phyloP scores from a whole-genome alignment of 345 rosid species.

The Rhodamnia rubescens region DNA sequence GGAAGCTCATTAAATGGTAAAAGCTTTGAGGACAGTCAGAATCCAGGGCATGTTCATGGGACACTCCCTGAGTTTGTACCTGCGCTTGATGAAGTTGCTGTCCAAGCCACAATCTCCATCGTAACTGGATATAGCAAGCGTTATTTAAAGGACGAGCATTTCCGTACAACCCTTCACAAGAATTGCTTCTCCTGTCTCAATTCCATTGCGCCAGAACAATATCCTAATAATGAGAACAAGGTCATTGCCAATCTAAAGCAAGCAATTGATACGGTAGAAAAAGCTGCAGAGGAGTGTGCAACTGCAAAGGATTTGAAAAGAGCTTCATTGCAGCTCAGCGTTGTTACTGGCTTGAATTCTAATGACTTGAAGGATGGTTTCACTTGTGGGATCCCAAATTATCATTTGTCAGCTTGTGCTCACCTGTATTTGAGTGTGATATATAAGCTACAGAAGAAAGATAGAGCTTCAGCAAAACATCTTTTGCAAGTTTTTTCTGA shows the following conservation, averaged over 20 bases:
- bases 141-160: conserved; percentile 31
- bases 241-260: conserved; percentile 33
- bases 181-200: conserved; percentile 34
- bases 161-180: conserved; percentile 18
- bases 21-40: conserved; percentile 7
- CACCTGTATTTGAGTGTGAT: conserved; percentile 48
- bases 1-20: conserved; percentile 15
- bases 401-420: conserved; percentile 48
- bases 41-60: conserved; percentile 4
- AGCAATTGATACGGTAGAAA: conserved; percentile 37
- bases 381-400: conserved; percentile 32
- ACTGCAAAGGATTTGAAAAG: conserved; percentile 35
- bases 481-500: conserved; percentile 51
- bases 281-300: conserved; percentile 22
- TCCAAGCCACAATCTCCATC: conserved; percentile 46
- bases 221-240: conserved; percentile 17
- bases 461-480: conserved; percentile 46
- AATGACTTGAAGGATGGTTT: conserved; percentile 29
- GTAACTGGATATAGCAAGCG: conserved; percentile 28
- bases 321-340: conserved; percentile 41
- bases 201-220: conserved; percentile 9
- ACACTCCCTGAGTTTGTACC: conserved; percentile 15
- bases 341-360: conserved; percentile 39
- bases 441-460: conserved; percentile 46
- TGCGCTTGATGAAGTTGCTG: conserved; percentile 56